Conservation (phyloP, 768 basidiomycete genomes). For the Suillus placidus region DNA sequence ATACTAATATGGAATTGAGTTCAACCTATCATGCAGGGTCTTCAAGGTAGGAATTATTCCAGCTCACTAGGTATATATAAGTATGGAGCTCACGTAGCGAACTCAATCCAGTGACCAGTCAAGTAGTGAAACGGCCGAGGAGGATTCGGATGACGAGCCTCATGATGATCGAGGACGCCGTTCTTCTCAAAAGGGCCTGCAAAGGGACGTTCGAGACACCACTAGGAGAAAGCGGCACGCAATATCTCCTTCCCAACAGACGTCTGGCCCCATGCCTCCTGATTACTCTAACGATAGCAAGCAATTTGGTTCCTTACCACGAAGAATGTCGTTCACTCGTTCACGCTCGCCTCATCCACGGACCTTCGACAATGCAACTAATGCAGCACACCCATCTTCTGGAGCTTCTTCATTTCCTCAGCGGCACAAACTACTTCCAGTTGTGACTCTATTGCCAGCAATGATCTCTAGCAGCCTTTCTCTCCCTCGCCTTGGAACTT, state of each 20-base stretch:
- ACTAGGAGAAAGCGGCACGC: constrained; percentile 32
- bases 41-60: constrained; percentile 56
- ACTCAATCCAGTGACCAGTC: constrained; percentile 47
- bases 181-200: constrained; percentile 34
- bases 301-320: constrained; percentile 37
- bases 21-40: constrained; percentile 88
- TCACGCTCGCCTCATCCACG: constrained; percentile 67
- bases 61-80: not conserved
- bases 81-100: constrained; percentile 22
- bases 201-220: constrained; percentile 27
- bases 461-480: constrained; percentile 47
- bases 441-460: constrained; percentile 48
- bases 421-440: constrained; percentile 40
- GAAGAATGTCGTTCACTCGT: constrained; percentile 61
- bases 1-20: constrained; percentile 65
- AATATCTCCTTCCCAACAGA: constrained; percentile 28
- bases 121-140: constrained; percentile 53
- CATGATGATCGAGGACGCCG: constrained; percentile 47
- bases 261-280: constrained; percentile 24
- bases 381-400: constrained; percentile 38
- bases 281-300: constrained; percentile 37
- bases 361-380: constrained; percentile 34
- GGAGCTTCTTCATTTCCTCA: constrained; percentile 45
- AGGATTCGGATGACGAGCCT: constrained; percentile 58
- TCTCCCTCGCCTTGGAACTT: constrained; percentile 45